These are phyloP conservation scores for Cymbidium sinense DNA, from an alignment of 106 monocot genomes.

Conservation along the genomic window DNA sequence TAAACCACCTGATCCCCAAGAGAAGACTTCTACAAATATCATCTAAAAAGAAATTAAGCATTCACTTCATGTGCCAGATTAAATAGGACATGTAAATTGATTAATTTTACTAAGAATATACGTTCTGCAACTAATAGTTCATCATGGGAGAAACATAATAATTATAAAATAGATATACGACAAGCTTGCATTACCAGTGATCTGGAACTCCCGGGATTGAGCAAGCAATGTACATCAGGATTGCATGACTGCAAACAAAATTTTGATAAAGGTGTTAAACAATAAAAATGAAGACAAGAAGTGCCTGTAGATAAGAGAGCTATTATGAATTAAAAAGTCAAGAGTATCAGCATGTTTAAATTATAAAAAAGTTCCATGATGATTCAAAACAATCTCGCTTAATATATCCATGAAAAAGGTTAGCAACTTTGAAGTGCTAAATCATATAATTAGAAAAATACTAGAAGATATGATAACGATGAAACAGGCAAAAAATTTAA, in stretches of 20 bases:
- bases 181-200: slow-evolving; percentile 52
- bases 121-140: neutral
- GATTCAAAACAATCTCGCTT: neutral
- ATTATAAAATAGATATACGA: neutral
- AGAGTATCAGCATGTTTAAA: neutral
- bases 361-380: neutral
- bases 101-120: too few species aligned
- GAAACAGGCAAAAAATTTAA: too few species aligned
- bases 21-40: neutral
- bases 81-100: neutral
- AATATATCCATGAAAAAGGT: too few species aligned
- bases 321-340: neutral
- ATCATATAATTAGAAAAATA: neutral
- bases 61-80: neutral
- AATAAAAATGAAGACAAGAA: neutral
- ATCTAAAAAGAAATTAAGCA: neutral
- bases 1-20: neutral
- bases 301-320: neutral
- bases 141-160: neutral
- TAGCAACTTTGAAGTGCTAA: neutral
- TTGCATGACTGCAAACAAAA: slow-evolving; percentile 62
- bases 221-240: slow-evolving; percentile 67
- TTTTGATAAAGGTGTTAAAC: neutral
- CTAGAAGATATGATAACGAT: neutral
- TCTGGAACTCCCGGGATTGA: slow-evolving; percentile 61